Base-by-base conservation (phyloP, 768 basidiomycete species). In the Serendipita indica region DNA sequence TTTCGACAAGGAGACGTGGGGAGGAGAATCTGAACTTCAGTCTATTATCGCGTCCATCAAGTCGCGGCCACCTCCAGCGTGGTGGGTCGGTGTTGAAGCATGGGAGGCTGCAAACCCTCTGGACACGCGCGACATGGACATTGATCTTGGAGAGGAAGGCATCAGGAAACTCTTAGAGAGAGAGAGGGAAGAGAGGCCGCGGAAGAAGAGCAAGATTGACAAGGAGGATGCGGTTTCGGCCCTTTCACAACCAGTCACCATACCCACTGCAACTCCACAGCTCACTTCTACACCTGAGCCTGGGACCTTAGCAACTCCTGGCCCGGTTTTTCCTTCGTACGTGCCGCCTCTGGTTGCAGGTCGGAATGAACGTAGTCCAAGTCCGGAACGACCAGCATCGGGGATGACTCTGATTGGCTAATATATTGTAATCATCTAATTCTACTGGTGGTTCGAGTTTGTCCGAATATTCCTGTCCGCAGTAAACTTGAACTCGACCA, bases 21-120 rank as follows among this genome's bases (percentile, higher is more conserved):
- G 76, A 1, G 85, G 84, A 14, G 78, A 81, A 63, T 71, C 77
- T 33, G 84, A 86, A 54, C 77, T 85, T 60, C 67, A 70, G 5
- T 73, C 77, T 6, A 78, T 86, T 25, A 72, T 76, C 22, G 63
- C 73, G 37, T 72, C 75, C 0, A 79, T 87, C 57, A 74, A 78
- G 63, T 68, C 70, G 30, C 72, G 75, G 37, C 49, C 49, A 7
- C 30, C 49, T 27, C 49, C 49, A 22, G 20, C 49, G 10, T 54
- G 49, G 49, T 54, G 49, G 49, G 30, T 54, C 30, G 49, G 49
- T 16, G 30, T 54, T 22, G 49, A 54, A 30, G 49, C 20, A n/a
- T 54, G 49, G 49, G 49, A 54, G 30, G 16, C 16, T 20, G 49
- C 49, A 30, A 54, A 54, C n/a, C 49, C 49, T 16, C 30, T 54